phyloP scores from a whole-genome alignment of 2,329 filamentous ascomycete species.

The Colletotrichum falcatum region DNA sequence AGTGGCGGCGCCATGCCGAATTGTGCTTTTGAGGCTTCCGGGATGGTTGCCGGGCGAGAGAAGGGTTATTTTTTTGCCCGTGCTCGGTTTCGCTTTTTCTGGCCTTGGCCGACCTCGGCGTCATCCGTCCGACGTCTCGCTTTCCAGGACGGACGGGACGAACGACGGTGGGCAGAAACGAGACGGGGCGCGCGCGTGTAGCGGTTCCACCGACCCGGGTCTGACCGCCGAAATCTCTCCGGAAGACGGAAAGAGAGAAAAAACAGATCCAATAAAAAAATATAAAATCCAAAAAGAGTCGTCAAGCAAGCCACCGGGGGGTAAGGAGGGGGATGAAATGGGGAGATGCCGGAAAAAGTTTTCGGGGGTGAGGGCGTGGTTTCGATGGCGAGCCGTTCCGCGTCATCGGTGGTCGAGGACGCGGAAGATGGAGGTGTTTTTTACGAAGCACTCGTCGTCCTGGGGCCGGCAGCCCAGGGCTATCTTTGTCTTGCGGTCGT shows the following conservation, averaged over 20 bases:
- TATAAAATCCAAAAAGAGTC: background rate
- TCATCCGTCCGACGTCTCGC: background rate
- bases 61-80: too few relatives aligned
- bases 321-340: background rate
- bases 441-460: constrained; percentile 48
- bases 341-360: background rate
- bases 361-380: too few relatives aligned
- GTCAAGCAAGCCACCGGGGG: background rate
- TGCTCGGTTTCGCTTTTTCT: too few relatives aligned
- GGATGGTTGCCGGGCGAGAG: background rate
- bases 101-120: background rate
- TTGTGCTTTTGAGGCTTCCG: background rate
- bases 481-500: constrained; percentile 45
- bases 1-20: background rate
- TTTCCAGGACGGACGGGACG: background rate
- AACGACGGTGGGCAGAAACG: background rate
- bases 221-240: background rate
- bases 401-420: constrained; percentile 47
- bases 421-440: constrained; percentile 51
- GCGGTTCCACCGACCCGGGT: background rate
- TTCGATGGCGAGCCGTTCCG: too few relatives aligned
- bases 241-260: background rate
- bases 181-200: background rate
- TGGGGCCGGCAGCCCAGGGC: constrained; percentile 48
- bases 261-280: background rate